A percentile compares a stretch with the other conserved stretches of the same genome.
Evolutionary conservation across 495 filamentous ascomycete species (phyloP).

Genomic region (Neurospora sp.): DNA sequence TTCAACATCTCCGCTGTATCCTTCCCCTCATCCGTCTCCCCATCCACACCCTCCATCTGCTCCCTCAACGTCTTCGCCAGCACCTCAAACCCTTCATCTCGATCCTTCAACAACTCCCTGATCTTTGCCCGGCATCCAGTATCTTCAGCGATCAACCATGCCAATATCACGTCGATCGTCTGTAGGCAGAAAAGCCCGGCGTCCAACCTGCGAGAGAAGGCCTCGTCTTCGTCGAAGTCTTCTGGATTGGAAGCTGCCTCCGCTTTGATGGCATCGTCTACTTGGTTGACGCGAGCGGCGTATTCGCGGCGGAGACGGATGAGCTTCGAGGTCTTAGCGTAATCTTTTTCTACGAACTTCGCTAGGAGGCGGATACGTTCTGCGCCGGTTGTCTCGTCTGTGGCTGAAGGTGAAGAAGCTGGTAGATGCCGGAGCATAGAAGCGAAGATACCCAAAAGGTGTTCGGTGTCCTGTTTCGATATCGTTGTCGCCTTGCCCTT

Average conservation of each 20-base stretch:
- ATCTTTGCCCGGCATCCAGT: conserved; percentile 64
- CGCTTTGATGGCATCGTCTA: conserved; percentile 61
- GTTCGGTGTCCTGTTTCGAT: conserved; percentile 45
- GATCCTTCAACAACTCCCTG: conserved; percentile 49
- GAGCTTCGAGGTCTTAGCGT: conserved; percentile 68
- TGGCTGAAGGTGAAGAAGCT: conserved; percentile 42
- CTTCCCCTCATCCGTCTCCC: conserved; percentile 44
- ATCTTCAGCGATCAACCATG: conserved; percentile 92
- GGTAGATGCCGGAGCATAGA: conserved; percentile 73
- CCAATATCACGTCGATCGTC: conserved; percentile 76
- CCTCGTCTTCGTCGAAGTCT: conserved; percentile 36
- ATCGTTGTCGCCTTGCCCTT: conserved; percentile 47
- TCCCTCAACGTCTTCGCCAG: conserved; percentile 58
- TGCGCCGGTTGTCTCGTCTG: conserved; percentile 17
- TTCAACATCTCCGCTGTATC: conserved; percentile 62
- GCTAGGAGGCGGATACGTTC: conserved; percentile 76
- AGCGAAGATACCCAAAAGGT: conserved; percentile 81
- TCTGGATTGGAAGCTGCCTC: conserved; percentile 21
- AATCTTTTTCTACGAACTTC: conserved; percentile 94
- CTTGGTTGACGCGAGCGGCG: conserved; percentile 48
- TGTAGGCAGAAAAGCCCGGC: conserved; percentile 80
- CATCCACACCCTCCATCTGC: conserved; percentile 55
- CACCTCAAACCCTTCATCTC: conserved; percentile 52
- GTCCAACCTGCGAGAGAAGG: conserved; percentile 76
- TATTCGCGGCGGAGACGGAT: conserved; percentile 64